Percentiles rank a stretch among this genome's conserved stretches.
phyloP scores from a whole-genome alignment of 2,329 filamentous ascomycete genomes.

The Epichloe uncinata region DNA sequence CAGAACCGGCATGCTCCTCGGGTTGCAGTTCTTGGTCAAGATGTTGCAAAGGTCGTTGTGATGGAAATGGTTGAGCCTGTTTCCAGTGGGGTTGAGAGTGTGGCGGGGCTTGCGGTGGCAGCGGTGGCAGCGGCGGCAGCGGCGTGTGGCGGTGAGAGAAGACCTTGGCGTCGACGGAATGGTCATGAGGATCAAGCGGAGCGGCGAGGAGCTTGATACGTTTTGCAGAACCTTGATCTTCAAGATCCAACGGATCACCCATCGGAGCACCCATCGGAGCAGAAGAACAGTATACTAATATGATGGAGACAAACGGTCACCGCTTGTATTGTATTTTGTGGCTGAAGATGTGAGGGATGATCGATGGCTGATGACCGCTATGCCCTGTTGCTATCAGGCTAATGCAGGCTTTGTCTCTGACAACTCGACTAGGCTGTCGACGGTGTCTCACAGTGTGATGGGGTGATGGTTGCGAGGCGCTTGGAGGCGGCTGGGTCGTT shows the following conservation, averaged over 20 bases:
- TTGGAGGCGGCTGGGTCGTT: too few relatives aligned
- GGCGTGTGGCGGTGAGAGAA: not conserved
- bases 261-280: conserved; percentile 6
- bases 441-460: too few relatives aligned
- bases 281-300: not conserved
- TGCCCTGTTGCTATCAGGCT: not conserved
- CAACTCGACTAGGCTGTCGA: too few relatives aligned
- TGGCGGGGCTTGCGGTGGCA: not conserved
- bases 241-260: not conserved
- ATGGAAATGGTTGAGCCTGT: not conserved
- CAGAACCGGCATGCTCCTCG: not conserved
- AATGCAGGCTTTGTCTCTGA: not conserved
- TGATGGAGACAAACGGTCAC: not conserved
- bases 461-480: too few relatives aligned
- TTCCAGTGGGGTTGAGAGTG: not conserved
- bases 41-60: not conserved
- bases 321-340: not conserved
- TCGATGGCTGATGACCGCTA: not conserved
- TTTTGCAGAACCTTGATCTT: conserved; percentile 11
- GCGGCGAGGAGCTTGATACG: conserved; percentile 10
- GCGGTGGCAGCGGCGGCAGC: not conserved
- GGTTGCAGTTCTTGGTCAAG: not conserved
- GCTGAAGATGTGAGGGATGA: not conserved
- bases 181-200: not conserved
- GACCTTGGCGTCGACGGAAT: not conserved